Percentiles rank a stretch among this genome's conserved stretches.
These are phyloP conservation scores for Russula sp. DNA, from an alignment of 768 basidiomycete species.

Conservation along the genomic window DNA sequence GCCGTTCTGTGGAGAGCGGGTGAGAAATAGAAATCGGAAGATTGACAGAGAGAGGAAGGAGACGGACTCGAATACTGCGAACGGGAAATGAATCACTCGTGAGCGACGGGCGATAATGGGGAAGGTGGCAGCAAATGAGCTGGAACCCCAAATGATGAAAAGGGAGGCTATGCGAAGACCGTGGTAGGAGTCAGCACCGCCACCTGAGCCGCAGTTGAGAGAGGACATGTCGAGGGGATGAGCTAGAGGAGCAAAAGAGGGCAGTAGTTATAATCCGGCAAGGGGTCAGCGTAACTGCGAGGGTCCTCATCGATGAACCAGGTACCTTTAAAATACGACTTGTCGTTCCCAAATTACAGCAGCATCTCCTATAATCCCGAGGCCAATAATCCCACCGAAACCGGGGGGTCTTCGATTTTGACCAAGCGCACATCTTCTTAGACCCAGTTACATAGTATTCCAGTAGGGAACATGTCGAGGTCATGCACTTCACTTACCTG, in stretches of 20 bases:
- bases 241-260: neutral
- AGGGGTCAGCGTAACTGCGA: neutral
- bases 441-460: no score
- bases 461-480: no score
- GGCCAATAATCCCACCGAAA: no score
- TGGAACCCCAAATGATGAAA: slow-evolving; percentile 68
- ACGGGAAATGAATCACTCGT: slow-evolving; percentile 54
- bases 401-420: no score
- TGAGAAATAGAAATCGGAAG: slow-evolving; percentile 1
- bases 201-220: slow-evolving; percentile 48
- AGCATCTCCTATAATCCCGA: no score
- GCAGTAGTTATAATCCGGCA: neutral
- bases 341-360: no score
- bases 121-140: slow-evolving; percentile 61
- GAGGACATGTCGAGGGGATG: neutral
- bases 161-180: slow-evolving; percentile 65
- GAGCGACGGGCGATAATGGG: slow-evolving; percentile 61
- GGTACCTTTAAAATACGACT: no score
- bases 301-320: slow-evolving; percentile 8
- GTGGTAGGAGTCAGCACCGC: slow-evolving; percentile 48
- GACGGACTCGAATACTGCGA: slow-evolving; percentile 64
- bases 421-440: no score
- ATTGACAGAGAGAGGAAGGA: no score
- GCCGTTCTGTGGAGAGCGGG: slow-evolving; percentile 13
- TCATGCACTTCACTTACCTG: no score